These are phyloP conservation scores for Nigrospora sphaerica DNA, from an alignment of 2,329 filamentous ascomycete species.

Conservation along the genomic window DNA sequence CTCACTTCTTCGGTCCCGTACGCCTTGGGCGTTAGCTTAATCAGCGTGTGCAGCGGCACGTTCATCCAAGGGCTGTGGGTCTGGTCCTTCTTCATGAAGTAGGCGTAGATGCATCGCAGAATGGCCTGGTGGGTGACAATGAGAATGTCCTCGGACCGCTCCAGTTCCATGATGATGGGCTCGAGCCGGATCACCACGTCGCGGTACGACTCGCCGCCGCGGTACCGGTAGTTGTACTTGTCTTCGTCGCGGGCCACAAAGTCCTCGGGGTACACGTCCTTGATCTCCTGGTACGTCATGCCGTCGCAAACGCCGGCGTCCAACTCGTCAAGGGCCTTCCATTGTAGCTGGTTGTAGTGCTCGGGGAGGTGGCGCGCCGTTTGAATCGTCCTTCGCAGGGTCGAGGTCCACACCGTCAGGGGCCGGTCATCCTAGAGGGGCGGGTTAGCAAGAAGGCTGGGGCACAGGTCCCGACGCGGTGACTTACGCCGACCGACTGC, in stretches of 20 bases:
- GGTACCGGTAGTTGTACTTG: conserved; percentile 99
- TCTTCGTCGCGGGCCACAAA: conserved; percentile 94
- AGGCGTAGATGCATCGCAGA: conserved; percentile 93
- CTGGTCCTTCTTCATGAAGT: conserved; percentile 97
- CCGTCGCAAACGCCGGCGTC: conserved; percentile 96
- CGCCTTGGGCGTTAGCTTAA: conserved; percentile 90
- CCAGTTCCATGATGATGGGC: conserved; percentile 98
- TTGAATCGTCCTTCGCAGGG: conserved; percentile 75
- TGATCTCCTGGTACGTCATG: conserved; percentile 92
- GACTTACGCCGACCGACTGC: conserved; percentile 74
- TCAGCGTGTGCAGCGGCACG: conserved; percentile 90
- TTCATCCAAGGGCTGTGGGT: conserved; percentile 97
- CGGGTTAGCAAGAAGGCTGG: not conserved
- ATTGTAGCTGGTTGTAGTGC: conserved; percentile 89
- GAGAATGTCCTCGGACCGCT: conserved; percentile 91
- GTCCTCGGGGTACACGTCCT: conserved; percentile 84
- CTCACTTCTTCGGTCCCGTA: conserved; percentile 89
- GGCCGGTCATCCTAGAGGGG: conserved; percentile 46
- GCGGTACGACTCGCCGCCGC: conserved; percentile 89
- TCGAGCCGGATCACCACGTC: conserved; percentile 97
- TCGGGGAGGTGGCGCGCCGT: conserved; percentile 76
- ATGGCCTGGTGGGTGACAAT: conserved; percentile 98
- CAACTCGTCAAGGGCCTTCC: conserved; percentile 97
- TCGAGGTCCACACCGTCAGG: conserved; percentile 57
- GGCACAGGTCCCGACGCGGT: not conserved